Conservation (phyloP, 2,329 filamentous ascomycete species). For the Septoria petroselini region DNA sequence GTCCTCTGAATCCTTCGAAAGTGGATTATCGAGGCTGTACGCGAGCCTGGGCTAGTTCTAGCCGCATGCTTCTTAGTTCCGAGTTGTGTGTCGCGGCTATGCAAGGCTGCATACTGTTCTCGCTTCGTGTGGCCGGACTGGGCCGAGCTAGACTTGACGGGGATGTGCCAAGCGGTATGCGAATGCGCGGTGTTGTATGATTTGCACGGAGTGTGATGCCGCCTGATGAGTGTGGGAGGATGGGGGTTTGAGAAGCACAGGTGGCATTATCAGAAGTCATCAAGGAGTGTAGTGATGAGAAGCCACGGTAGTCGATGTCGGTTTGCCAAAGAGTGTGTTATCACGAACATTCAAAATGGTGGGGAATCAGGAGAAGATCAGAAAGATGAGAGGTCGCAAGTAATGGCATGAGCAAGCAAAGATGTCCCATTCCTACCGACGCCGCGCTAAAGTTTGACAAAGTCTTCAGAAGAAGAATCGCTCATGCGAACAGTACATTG, state of each 20-base stretch:
- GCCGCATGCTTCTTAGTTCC: not conserved
- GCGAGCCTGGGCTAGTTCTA: too few species aligned
- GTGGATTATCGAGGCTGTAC: not conserved
- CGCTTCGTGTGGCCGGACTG: not conserved
- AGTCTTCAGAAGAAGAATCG: not conserved
- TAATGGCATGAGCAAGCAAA: not conserved
- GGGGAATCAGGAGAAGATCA: too few species aligned
- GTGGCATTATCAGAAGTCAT: too few species aligned
- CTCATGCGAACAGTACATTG: conserved; percentile 69
- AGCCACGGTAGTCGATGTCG: too few species aligned
- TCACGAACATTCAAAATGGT: too few species aligned
- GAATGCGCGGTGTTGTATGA: not conserved
- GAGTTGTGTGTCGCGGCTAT: not conserved
- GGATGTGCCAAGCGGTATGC: conserved; percentile 6
- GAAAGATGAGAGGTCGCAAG: too few species aligned
- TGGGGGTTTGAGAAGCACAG: too few species aligned
- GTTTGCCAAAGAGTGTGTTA: too few species aligned
- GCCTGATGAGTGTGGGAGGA: too few species aligned
- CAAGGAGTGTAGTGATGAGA: too few species aligned
- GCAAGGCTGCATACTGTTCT: conserved; percentile 3
- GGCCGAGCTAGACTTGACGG: not conserved
- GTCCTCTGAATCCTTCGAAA: not conserved
- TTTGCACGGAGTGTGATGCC: too few species aligned
- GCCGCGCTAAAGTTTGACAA: conserved; percentile 8
- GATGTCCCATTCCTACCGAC: conserved; percentile 5